Evolutionary conservation across 441 rosid genomes (phyloP), one percentile per base, ranked within the genome.

Genomic region (Syzygium malaccense): DNA sequence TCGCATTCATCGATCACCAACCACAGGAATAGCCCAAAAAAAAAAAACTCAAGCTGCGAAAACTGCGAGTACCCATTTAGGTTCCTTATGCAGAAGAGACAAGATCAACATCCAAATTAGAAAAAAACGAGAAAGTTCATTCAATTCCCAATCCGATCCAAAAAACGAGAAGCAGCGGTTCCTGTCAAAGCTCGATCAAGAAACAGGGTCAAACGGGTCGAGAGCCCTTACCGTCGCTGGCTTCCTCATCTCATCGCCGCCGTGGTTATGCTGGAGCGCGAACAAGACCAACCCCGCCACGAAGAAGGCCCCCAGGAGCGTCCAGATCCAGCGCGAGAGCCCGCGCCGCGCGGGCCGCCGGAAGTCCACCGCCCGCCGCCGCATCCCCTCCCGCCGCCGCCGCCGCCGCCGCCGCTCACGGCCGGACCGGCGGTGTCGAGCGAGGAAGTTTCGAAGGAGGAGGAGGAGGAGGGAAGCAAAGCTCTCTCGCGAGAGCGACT

Each of bases 301-400:
- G 87, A 94, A 92, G 91, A 95, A 97, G 84, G 93, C 88, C 79
- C 90, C 96, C 88, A 97, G 94, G 91, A 97, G 94, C 91, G 90
- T 91, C 96, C 96, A 95, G 94, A 98, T 98, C 99, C 97, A 95
- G 88, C 78, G 93, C 90, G 97, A 93, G 30, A 96, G 87, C 92
- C 93, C 95, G 98, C 98, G 94, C 86, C 99, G 94, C 89, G 92
- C 95, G 93, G 94, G 95, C 95, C 99, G 98, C 98, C 99, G 97
- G 95, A 91, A 91, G 66, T 96, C 99, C 95, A 94, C 96, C 88
- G 96, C 96, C 96, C 98, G 96, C 96, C 98, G 89, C 94, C 96
- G 92, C 99, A 95, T 94, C 96, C 94, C 94, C 90, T 56, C 89
- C 88, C 88, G 83, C 68, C 68, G 8, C 4, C 48, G 0, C 48